phyloP scores from a whole-genome alignment of 495 filamentous ascomycete species.

The Tetracladium setigerum region DNA sequence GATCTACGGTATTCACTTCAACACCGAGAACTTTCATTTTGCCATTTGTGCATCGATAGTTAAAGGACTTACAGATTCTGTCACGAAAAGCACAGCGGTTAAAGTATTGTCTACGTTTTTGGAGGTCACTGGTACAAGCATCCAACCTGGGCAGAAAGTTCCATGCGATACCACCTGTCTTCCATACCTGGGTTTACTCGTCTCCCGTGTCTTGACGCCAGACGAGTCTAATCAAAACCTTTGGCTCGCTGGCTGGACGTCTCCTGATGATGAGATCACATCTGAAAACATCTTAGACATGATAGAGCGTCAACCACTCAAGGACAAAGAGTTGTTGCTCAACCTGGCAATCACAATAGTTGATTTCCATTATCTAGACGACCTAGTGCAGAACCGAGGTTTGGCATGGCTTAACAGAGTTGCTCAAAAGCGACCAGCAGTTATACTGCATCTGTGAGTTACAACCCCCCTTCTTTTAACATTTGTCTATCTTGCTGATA shows the following conservation, averaged over 20 bases:
- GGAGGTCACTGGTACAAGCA: conserved; percentile 43
- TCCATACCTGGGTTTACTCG: conserved; percentile 44
- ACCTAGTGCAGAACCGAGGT: conserved; percentile 42
- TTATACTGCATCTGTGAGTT: conserved; percentile 42
- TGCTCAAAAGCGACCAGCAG: conserved; percentile 35
- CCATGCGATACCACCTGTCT: conserved; percentile 30
- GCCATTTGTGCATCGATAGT: conserved; percentile 53
- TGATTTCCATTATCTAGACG: conserved; percentile 49
- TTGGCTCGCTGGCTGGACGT: conserved; percentile 35
- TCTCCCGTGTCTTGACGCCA: conserved; percentile 34
- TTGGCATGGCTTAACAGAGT: conserved; percentile 44
- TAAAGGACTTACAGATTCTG: conserved; percentile 50
- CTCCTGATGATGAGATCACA: conserved; percentile 19
- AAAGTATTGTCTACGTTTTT: conserved; percentile 51
- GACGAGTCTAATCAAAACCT: conserved; percentile 44
- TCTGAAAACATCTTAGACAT: conserved; percentile 26
- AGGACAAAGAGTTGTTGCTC: conserved; percentile 48
- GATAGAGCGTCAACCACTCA: conserved; percentile 34
- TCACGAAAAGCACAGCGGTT: conserved; percentile 46
- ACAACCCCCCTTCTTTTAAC: background rate
- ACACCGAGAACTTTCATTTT: conserved; percentile 54
- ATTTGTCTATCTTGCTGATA: background rate
- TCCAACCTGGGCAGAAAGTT: conserved; percentile 10
- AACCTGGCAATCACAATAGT: conserved; percentile 48
- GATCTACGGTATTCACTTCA: conserved; percentile 54